phyloP scores from a whole-genome alignment of 208 protist species.

The Trypanosoma conorhini region DNA sequence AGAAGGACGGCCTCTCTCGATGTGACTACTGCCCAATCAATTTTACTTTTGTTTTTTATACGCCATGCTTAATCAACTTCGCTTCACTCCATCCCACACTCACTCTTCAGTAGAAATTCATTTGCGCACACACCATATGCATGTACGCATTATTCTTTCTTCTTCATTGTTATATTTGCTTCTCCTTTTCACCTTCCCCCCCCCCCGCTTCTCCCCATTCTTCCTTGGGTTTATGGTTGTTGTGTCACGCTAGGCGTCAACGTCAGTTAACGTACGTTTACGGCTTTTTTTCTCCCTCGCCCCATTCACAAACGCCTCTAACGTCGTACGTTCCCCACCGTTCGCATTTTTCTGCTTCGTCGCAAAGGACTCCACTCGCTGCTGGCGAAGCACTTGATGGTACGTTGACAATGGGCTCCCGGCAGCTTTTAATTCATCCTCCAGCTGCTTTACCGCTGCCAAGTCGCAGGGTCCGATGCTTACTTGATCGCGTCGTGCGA shows the following conservation, averaged over 20 bases:
- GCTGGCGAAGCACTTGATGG: constrained; percentile 71
- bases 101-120: neutral
- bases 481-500: constrained; percentile 67
- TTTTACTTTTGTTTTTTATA: constrained; percentile 1
- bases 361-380: constrained; percentile 73
- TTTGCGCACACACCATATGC: neutral
- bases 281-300: constrained; percentile 32
- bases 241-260: constrained; percentile 6
- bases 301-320: constrained; percentile 59
- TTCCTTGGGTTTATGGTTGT: neutral
- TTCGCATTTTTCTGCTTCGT: constrained; percentile 57
- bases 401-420: constrained; percentile 63
- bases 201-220: neutral
- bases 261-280: constrained; percentile 33
- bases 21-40: neutral
- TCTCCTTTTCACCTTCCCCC: constrained; percentile 1
- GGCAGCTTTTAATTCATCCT: constrained; percentile 62
- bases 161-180: neutral
- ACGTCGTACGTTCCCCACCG: constrained; percentile 67
- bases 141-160: constrained; percentile 3
- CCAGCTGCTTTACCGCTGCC: constrained; percentile 74
- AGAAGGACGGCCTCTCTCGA: neutral
- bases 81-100: neutral
- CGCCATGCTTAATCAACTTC: neutral
- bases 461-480: constrained; percentile 85